phyloP scores from a whole-genome alignment of 2,329 filamentous ascomycete genomes.

The Sphaerulina populicola region DNA sequence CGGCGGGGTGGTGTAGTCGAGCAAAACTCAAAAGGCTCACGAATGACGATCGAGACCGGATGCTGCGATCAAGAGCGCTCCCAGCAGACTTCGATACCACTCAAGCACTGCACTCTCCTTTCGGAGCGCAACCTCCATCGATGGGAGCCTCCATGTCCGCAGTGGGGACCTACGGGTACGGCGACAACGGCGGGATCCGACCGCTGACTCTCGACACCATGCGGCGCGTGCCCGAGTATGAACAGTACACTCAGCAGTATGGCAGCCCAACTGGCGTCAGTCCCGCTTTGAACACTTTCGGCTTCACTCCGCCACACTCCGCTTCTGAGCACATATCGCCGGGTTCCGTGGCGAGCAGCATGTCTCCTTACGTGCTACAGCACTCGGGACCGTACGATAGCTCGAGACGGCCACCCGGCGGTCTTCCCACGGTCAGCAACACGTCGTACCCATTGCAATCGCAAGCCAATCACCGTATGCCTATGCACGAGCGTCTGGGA shows the following conservation, averaged over 20 bases:
- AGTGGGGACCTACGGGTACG: constrained; percentile 36
- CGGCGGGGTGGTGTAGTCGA: constrained; percentile 36
- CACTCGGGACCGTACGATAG: constrained; percentile 24
- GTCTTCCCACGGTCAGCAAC: constrained; percentile 14
- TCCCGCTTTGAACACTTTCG: constrained; percentile 58
- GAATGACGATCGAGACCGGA: constrained; percentile 53
- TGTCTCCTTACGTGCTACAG: constrained; percentile 33
- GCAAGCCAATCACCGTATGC: constrained; percentile 35
- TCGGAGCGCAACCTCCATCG: constrained; percentile 37
- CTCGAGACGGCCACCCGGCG: constrained; percentile 20
- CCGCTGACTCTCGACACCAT: constrained; percentile 62
- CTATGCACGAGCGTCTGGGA: constrained; percentile 38
- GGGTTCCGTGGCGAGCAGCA: constrained; percentile 35
- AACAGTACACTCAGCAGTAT: constrained; percentile 59
- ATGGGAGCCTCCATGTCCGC: constrained; percentile 45
- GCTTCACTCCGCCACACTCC: constrained; percentile 51
- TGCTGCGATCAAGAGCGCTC: constrained; percentile 52
- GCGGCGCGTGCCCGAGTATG: constrained; percentile 54
- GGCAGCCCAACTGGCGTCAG: constrained; percentile 52
- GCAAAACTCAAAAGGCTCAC: constrained; percentile 55
- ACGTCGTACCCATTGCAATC: constrained; percentile 21
- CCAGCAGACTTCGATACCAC: constrained; percentile 54
- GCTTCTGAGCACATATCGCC: constrained; percentile 43
- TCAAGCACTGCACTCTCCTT: constrained; percentile 50
- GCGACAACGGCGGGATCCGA: constrained; percentile 55